Percentiles rank a stretch among this genome's conserved stretches.
Evolutionary conservation across 257 asterid species (phyloP).

Genomic region (Phtheirospermum japonicum): DNA sequence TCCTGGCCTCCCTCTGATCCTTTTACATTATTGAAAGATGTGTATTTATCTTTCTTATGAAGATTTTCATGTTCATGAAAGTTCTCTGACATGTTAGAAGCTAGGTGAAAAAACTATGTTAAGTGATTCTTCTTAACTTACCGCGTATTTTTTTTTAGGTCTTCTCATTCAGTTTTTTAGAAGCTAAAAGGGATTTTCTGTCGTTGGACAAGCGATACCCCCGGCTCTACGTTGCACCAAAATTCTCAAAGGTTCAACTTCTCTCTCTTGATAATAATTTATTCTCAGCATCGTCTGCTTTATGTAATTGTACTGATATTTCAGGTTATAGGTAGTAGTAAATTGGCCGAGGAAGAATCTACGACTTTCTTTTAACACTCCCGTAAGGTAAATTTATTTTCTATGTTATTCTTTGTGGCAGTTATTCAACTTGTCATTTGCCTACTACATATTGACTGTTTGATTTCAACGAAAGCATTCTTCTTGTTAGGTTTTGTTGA

Average conservation of each 20-base stretch:
- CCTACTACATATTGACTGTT: constrained; percentile 19
- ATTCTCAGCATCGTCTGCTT: constrained; percentile 18
- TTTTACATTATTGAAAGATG: constrained; percentile 13
- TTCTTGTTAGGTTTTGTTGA: neutral
- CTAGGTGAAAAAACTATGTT: constrained; percentile 20
- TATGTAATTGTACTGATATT: constrained; percentile 19
- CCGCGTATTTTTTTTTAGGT: constrained; percentile 48
- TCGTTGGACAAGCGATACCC: constrained; percentile 88
- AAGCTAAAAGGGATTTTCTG: constrained; percentile 77
- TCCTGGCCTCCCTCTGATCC: constrained; percentile 10
- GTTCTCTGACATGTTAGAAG: constrained; percentile 15
- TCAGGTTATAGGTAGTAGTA: constrained; percentile 61
- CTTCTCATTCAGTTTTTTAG: constrained; percentile 59
- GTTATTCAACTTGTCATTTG: too few relatives aligned
- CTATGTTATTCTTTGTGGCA: too few relatives aligned
- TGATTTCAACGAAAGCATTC: constrained; percentile 7
- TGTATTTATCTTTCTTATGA: constrained; percentile 11
- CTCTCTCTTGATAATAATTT: constrained; percentile 13
- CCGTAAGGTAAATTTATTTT: constrained; percentile 82
- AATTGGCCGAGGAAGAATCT: constrained; percentile 77
- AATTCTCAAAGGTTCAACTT: constrained; percentile 78
- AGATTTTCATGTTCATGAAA: constrained; percentile 6
- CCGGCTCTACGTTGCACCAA: constrained; percentile 80
- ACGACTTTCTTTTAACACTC: constrained; percentile 68
- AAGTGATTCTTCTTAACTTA: constrained; percentile 17